These are phyloP conservation scores for Hysterium pulicare DNA, from an alignment of 2,329 filamentous ascomycete species.

Conservation along the genomic window DNA sequence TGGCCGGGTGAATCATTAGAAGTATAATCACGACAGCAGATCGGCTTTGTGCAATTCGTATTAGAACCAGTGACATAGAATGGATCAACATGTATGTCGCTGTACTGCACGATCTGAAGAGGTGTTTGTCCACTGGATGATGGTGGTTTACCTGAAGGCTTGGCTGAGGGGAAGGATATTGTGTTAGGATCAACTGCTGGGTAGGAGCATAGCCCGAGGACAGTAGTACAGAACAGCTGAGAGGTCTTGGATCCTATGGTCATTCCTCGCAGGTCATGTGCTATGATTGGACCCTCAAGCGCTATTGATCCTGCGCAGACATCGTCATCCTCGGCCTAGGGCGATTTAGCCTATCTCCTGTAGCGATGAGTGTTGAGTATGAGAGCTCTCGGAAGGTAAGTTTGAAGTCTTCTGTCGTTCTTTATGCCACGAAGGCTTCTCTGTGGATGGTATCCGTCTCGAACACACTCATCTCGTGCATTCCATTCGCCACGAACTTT, in stretches of 20 bases:
- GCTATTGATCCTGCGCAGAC: constrained; percentile 54
- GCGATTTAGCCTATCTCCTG: too few species aligned
- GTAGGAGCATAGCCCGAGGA: constrained; percentile 54
- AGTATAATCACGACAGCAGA: constrained; percentile 57
- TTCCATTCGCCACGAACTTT: not conserved
- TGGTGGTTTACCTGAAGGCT: constrained; percentile 37
- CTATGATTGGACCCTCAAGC: constrained; percentile 53
- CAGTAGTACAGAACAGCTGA: constrained; percentile 50
- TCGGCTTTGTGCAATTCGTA: constrained; percentile 55
- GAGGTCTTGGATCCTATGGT: constrained; percentile 49
- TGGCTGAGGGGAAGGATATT: constrained; percentile 44
- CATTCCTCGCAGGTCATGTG: constrained; percentile 48
- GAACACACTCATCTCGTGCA: too few species aligned
- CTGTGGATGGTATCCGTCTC: too few species aligned
- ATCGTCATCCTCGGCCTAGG: constrained; percentile 49
- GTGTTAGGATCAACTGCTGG: constrained; percentile 45
- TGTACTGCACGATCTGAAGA: constrained; percentile 57
- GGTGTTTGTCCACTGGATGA: constrained; percentile 47
- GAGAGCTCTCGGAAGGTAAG: too few species aligned
- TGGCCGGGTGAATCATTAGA: constrained; percentile 47
- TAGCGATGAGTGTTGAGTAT: too few species aligned
- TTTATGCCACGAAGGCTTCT: too few species aligned
- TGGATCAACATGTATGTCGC: constrained; percentile 58
- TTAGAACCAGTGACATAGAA: constrained; percentile 39
- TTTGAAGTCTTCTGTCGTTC: too few species aligned